Evolutionary conservation across 2,329 filamentous ascomycete species (phyloP).

Genomic region (Fusarium succisae): DNA sequence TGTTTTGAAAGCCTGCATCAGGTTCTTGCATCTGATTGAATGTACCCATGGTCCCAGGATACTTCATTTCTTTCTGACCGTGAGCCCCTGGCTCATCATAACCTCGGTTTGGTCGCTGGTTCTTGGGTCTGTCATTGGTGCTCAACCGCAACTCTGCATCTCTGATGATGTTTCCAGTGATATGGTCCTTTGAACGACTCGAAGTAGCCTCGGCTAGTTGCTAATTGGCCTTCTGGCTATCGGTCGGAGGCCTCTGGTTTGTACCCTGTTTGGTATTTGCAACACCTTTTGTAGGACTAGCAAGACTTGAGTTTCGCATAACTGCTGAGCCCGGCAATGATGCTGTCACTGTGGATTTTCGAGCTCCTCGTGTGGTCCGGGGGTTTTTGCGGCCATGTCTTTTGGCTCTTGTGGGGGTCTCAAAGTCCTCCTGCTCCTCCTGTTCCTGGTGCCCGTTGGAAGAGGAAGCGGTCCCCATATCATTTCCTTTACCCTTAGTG

Average conservation of each 20-base stretch:
- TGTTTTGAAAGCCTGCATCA: background rate
- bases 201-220: slow-evolving; percentile 27
- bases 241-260: slow-evolving; percentile 1
- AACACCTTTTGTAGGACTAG: background rate
- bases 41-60: background rate
- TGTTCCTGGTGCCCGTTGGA: background rate
- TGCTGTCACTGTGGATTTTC: slow-evolving; percentile 21
- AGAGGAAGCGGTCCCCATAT: background rate
- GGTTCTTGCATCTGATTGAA: background rate
- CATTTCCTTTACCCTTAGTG: background rate
- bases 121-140: slow-evolving; percentile 7
- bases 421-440: slow-evolving; percentile 9
- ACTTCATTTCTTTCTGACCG: background rate
- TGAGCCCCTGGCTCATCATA: background rate
- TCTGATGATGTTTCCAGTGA: slow-evolving; percentile 1
- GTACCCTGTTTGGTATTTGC: background rate
- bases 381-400: slow-evolving; percentile 19
- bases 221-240: slow-evolving; percentile 35
- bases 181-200: slow-evolving; percentile 1
- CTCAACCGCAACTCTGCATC: background rate
- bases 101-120: background rate
- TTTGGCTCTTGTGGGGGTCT: slow-evolving; percentile 35
- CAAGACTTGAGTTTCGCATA: slow-evolving; percentile 27
- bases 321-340: slow-evolving; percentile 38
- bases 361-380: slow-evolving; percentile 8